phyloP scores from a whole-genome alignment of 2,329 filamentous ascomycete genomes.

The Fusarium devonianum region DNA sequence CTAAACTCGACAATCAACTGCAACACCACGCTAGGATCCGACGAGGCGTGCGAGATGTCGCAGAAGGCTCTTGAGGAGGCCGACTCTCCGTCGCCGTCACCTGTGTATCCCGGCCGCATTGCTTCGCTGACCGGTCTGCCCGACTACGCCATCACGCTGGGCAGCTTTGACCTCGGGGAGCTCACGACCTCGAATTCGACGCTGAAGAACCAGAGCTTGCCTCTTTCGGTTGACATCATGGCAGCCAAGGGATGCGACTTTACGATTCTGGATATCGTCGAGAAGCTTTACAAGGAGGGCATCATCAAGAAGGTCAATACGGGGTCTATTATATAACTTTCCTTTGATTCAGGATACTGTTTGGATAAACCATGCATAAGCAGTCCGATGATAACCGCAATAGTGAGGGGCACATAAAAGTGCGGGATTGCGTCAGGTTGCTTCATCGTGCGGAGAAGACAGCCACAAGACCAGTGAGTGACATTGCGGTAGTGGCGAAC shows the following conservation, averaged over 20 bases:
- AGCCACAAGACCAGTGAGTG: background rate
- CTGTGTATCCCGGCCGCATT: background rate
- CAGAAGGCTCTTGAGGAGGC: background rate
- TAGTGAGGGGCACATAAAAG: no score
- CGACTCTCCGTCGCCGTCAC: accelerated
- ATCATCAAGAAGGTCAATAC: conserved; percentile 9
- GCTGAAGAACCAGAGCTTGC: conserved; percentile 2
- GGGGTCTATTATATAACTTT: conserved; percentile 3
- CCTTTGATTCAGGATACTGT: background rate
- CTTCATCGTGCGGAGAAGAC: background rate
- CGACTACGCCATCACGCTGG: conserved; percentile 18
- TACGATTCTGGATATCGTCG: conserved; percentile 14
- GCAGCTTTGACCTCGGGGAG: conserved; percentile 9
- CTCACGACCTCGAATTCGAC: conserved; percentile 3
- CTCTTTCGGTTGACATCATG: conserved; percentile 5
- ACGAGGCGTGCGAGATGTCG: conserved; percentile 4
- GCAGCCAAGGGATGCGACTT: conserved; percentile 18
- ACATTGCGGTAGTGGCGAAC: no score
- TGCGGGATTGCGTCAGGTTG: conserved; percentile 1
- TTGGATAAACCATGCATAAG: no score
- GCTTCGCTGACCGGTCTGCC: conserved; percentile 17
- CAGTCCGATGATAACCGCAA: no score
- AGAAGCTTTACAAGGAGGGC: conserved; percentile 4
- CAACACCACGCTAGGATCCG: conserved; percentile 8
- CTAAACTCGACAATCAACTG: conserved; percentile 12